These are phyloP conservation scores for Hericium rajendrae DNA, from an alignment of 768 basidiomycete species.

Conservation along the genomic window DNA sequence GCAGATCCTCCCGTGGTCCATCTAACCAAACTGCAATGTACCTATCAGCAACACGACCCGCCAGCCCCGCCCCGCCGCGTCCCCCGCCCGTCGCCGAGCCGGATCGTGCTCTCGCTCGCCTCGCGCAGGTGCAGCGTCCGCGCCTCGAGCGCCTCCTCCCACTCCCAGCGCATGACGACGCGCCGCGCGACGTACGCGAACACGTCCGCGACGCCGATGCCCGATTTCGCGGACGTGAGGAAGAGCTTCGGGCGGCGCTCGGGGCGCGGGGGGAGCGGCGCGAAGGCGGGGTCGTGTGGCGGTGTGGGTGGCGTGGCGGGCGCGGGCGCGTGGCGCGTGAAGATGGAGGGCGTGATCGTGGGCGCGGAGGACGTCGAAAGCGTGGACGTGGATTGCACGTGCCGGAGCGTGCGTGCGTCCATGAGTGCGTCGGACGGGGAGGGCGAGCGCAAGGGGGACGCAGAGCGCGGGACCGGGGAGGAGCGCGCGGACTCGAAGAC, in stretches of 20 bases:
- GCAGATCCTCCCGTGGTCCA: too few relatives aligned
- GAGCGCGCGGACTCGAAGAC: conserved; percentile 49
- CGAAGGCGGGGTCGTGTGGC: background rate
- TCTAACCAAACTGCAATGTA: too few relatives aligned
- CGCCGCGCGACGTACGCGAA: conserved; percentile 66
- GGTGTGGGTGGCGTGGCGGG: conserved; percentile 4
- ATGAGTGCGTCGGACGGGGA: conserved; percentile 13
- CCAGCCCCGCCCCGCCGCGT: background rate
- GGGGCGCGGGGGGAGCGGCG: conserved; percentile 21
- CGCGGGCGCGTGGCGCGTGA: conserved; percentile 9
- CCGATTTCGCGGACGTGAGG: conserved; percentile 73
- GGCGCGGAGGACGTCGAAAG: conserved; percentile 14
- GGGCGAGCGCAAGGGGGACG: conserved; percentile 13
- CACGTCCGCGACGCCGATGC: conserved; percentile 59
- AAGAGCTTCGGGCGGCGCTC: conserved; percentile 57
- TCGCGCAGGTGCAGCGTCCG: conserved; percentile 32
- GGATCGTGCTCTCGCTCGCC: conserved; percentile 10
- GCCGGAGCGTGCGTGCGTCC: conserved; percentile 15
- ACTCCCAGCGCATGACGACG: conserved; percentile 55
- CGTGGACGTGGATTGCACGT: conserved; percentile 8
- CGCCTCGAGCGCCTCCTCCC: conserved; percentile 49
- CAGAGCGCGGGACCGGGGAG: conserved; percentile 37
- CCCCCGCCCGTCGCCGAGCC: conserved; percentile 1
- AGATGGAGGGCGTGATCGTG: conserved; percentile 18
- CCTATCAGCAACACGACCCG: background rate